Evolutionary conservation across 768 basidiomycete species (phyloP).

Genomic region (Phaeolepiota aurea): DNA sequence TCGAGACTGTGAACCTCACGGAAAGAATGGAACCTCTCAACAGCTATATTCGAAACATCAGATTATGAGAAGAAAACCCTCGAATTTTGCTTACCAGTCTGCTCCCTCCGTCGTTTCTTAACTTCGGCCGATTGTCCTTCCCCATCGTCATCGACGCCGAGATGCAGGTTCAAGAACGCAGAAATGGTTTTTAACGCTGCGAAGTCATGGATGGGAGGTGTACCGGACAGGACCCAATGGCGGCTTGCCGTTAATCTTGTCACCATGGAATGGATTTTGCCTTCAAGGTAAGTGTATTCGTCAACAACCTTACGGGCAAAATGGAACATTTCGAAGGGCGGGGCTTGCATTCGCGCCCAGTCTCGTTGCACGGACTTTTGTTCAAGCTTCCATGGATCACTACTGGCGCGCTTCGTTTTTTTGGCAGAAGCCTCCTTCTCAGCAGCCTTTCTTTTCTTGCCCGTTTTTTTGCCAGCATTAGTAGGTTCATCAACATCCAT

Average conservation of each 20-base stretch:
- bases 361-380: conserved; percentile 54
- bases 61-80: too few relatives aligned
- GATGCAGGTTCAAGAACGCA: conserved; percentile 80
- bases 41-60: too few relatives aligned
- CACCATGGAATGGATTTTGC: conserved; percentile 70
- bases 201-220: conserved; percentile 89
- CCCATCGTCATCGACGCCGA: conserved; percentile 85
- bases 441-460: conserved; percentile 29
- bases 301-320: conserved; percentile 86
- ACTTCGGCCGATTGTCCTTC: conserved; percentile 70
- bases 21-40: conserved; percentile 94
- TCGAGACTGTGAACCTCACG: conserved; percentile 86
- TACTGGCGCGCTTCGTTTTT: conserved; percentile 55
- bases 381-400: conserved; percentile 74
- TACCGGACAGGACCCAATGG: conserved; percentile 95
- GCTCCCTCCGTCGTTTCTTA: conserved; percentile 76
- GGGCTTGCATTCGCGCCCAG: conserved; percentile 73
- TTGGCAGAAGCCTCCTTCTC: conserved; percentile 35
- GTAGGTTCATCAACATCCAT: conserved; percentile 54
- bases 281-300: conserved; percentile 89
- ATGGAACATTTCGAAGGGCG: conserved; percentile 89
- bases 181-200: conserved; percentile 86
- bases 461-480: conserved; percentile 23
- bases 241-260: conserved; percentile 70
- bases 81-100: conserved; percentile 53